Evolutionary conservation across 164 flowering plant genomes (phyloP).

Genomic region (Vitis rotundifolia): DNA sequence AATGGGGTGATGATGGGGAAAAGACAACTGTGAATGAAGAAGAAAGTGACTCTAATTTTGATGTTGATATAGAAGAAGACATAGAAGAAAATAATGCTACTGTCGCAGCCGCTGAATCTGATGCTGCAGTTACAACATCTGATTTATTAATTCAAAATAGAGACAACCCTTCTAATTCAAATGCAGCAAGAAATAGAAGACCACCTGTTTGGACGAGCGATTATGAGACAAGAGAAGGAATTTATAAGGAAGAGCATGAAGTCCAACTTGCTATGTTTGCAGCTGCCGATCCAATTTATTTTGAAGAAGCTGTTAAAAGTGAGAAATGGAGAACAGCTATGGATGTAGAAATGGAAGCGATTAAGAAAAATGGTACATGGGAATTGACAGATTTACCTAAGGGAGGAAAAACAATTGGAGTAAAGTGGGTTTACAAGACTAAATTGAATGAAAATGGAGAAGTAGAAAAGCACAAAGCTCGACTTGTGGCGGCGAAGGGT

Average conservation of each 20-base stretch:
- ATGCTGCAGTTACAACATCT: no score
- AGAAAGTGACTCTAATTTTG: no score
- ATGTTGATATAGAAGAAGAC: neutral
- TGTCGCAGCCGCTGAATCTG: neutral
- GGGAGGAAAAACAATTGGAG: no score
- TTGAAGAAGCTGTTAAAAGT: neutral
- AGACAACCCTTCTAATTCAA: no score
- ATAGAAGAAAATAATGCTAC: neutral
- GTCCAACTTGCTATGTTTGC: neutral
- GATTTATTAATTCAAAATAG: no score
- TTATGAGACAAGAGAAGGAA: no score
- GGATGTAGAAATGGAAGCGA: conserved; percentile 3
- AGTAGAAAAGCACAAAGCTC: neutral
- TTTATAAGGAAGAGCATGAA: neutral
- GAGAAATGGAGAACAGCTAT: conserved; percentile 4
- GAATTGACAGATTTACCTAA: no score
- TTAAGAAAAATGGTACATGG: conserved; percentile 7
- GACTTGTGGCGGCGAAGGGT: conserved; percentile 4
- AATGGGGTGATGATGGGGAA: neutral
- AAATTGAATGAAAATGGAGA: no score
- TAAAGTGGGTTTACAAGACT: no score
- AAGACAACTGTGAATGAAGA: no score
- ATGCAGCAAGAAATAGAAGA: no score
- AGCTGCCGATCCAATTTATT: neutral
- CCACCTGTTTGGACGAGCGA: no score